Percentiles rank a stretch among this genome's conserved stretches.
These are phyloP conservation scores for Grigorovia jiainica DNA, from an alignment of 805 yeast species.

Conservation along the genomic window DNA sequence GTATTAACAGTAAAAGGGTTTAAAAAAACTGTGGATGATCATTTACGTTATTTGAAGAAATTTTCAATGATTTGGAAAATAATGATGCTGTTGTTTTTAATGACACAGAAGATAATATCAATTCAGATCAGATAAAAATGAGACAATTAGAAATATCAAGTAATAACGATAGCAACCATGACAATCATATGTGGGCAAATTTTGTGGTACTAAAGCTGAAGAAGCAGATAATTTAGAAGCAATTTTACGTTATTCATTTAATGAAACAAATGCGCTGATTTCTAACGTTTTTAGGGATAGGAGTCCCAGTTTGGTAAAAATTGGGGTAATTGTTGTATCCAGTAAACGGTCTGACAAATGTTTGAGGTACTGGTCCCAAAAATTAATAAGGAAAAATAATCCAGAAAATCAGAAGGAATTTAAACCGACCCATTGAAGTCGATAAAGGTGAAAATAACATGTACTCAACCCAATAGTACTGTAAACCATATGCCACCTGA, in stretches of 20 bases:
- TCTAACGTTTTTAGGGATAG: neutral
- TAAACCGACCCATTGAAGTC: constrained; percentile 24
- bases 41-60: constrained; percentile 7
- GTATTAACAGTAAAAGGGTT: constrained; percentile 8
- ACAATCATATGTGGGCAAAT: neutral
- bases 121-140: no score
- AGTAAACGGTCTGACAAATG: constrained; percentile 25
- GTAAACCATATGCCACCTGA: constrained; percentile 20
- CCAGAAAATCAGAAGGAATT: constrained; percentile 20
- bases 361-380: constrained; percentile 28
- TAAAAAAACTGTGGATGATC: constrained; percentile 6
- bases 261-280: neutral
- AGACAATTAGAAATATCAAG: no score
- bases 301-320: constrained; percentile 6
- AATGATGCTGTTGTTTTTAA: constrained; percentile 8
- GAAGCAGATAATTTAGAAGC: constrained; percentile 7
- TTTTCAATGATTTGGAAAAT: constrained; percentile 10
- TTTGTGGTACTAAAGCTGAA: constrained; percentile 1
- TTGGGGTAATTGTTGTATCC: constrained; percentile 23
- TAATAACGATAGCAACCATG: no score
- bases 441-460: constrained; percentile 18
- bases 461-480: constrained; percentile 22
- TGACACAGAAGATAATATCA: constrained; percentile 10
- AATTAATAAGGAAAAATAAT: constrained; percentile 27
- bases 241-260: constrained; percentile 9